These are phyloP conservation scores for Phytopythium mirpurense DNA, from an alignment of 352 stramenopile genomes.

Conservation along the genomic window DNA sequence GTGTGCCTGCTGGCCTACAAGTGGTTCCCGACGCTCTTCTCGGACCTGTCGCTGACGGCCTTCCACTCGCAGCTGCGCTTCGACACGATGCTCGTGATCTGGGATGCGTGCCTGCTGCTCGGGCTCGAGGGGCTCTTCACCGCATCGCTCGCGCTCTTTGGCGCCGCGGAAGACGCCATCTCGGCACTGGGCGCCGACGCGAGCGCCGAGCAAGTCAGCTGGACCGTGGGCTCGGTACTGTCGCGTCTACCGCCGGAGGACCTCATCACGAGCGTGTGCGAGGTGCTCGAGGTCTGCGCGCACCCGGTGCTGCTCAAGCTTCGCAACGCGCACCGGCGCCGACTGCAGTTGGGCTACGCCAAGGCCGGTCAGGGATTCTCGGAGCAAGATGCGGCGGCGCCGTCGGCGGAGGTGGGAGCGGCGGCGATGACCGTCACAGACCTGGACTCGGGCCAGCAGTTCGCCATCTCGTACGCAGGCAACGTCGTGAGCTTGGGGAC, in stretches of 20 bases:
- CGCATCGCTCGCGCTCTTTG: conserved; percentile 66
- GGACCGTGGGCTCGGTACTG: conserved; percentile 50
- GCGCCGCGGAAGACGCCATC: conserved; percentile 50
- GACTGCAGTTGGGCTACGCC: conserved; percentile 45
- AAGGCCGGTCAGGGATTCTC: conserved; percentile 21
- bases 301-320: conserved; percentile 76
- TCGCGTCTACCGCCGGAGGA: conserved; percentile 48
- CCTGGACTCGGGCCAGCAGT: conserved; percentile 66
- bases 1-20: conserved; percentile 85
- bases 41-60: conserved; percentile 74
- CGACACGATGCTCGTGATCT: conserved; percentile 70
- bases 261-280: conserved; percentile 66
- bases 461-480: conserved; percentile 56
- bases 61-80: conserved; percentile 66
- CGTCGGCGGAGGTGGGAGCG: neutral
- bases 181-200: conserved; percentile 27
- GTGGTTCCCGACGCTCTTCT: conserved; percentile 86
- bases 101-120: conserved; percentile 77
- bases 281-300: conserved; percentile 73
- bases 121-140: conserved; percentile 79
- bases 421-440: conserved; percentile 57
- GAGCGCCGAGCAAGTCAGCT: conserved; percentile 61
- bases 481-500: conserved; percentile 43
- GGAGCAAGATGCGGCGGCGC: conserved; percentile 5
- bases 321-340: conserved; percentile 63